Evolutionary conservation across 495 filamentous ascomycete genomes (phyloP), one percentile per base, ranked within the genome.

Genomic region (Xylaria intraflava): DNA sequence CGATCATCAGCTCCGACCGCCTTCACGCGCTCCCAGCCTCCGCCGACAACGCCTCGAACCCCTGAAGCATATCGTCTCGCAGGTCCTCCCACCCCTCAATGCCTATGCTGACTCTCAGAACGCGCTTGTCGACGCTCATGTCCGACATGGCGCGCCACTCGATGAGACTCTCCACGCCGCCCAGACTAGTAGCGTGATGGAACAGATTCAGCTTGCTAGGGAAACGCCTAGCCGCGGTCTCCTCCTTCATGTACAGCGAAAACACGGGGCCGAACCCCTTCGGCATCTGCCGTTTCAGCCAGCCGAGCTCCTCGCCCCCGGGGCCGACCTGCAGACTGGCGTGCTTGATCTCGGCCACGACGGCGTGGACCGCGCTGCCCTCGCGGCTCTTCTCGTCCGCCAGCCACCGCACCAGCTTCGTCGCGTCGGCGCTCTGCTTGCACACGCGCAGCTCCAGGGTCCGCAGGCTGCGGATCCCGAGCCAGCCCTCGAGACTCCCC

Each of bases 161-260:
- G 62, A 98, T 87, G 77, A 96, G 71, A 58, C 86, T 90, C 80
- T 98, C 93, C 9, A 97, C 90, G 1, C 92, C 90, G 3, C 93
- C 93, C 6, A 98, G 69, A 67, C 86, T 91, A 14, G 93, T 98
- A 6, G 93, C 91, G 77, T 98, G 93, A 58, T 95, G 88, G 74
- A 96, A 98, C 46, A 90, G 78, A 23, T 77, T 54, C 63, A 96
- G 65, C 71, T 87, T 83, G 60, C 84, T 85, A 22, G 93, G 93
- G 49, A 98, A 65, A 35, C 72, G 68, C 31, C 77, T 75, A 2
- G 93, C 92, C 40, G 79, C 64, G 6, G 70, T 67, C 59, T 79
- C 76, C 4, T 73, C 72, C 53, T 79, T 77, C 77, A 88, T 79
- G 12, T 66, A 72, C 35, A 96, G 77, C 1, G 86, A 74, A 62